phyloP scores from a whole-genome alignment of 768 basidiomycete genomes.

The Psilocybe azurescens region DNA sequence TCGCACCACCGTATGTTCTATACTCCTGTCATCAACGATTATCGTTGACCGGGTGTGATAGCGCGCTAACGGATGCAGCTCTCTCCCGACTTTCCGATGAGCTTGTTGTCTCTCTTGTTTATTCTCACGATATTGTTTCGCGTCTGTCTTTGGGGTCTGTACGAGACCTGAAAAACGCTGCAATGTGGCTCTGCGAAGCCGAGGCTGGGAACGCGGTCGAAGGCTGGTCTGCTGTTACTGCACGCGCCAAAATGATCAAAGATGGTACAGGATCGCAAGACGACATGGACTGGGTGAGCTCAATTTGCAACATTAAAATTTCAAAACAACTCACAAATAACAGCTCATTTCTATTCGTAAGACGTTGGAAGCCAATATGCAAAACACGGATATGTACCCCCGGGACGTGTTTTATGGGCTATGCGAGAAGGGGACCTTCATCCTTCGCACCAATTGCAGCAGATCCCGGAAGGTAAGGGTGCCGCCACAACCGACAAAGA shows the following conservation, averaged over 20 bases:
- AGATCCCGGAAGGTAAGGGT: conserved; percentile 7
- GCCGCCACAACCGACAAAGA: conserved; percentile 32
- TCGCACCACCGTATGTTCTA: conserved; percentile 74
- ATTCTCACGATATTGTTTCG: conserved; percentile 83
- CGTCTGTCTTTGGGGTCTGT: conserved; percentile 80
- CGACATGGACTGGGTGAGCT: conserved; percentile 60
- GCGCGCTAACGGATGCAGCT: conserved; percentile 65
- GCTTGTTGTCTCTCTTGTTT: conserved; percentile 78
- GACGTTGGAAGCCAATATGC: conserved; percentile 87
- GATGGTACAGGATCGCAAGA: conserved; percentile 55
- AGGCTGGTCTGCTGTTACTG: conserved; percentile 56
- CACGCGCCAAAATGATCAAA: conserved; percentile 63
- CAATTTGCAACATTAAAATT: not conserved
- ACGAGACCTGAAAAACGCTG: conserved; percentile 75
- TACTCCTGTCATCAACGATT: conserved; percentile 5
- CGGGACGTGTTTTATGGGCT: conserved; percentile 82
- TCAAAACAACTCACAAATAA: not conserved
- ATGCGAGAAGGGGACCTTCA: conserved; percentile 75
- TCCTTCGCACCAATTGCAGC: conserved; percentile 52
- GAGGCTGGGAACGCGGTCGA: conserved; percentile 53
- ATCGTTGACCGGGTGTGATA: conserved; percentile 26
- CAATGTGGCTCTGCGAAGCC: conserved; percentile 82
- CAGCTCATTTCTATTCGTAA: conserved; percentile 83
- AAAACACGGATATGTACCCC: conserved; percentile 70
- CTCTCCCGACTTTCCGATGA: conserved; percentile 64